Evolutionary conservation across 2,329 filamentous ascomycete genomes (phyloP).

Genomic region (Aspergillus neotritici): DNA sequence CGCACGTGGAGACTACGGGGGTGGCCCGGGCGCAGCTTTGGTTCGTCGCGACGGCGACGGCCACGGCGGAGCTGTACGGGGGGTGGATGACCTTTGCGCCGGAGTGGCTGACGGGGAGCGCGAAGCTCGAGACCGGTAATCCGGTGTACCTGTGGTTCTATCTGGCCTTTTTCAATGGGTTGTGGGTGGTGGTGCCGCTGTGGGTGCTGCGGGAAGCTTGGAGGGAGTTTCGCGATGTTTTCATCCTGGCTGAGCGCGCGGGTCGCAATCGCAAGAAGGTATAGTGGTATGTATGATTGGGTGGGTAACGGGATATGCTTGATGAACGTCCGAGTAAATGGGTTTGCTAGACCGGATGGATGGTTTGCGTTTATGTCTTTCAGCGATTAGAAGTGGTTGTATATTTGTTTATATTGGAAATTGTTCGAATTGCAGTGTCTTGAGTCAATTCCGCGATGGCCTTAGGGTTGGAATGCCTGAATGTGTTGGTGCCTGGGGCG

Average conservation of each 20-base stretch:
- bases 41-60: slow-evolving; percentile 55
- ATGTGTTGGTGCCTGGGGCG: too few species aligned
- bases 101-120: slow-evolving; percentile 57
- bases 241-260: slow-evolving; percentile 26
- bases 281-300: slow-evolving; percentile 5
- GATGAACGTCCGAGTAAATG: background rate
- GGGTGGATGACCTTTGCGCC: slow-evolving; percentile 61
- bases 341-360: background rate
- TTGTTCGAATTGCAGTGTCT: background rate
- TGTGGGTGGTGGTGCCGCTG: slow-evolving; percentile 57
- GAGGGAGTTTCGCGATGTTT: slow-evolving; percentile 37
- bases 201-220: slow-evolving; percentile 54
- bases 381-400: too few species aligned
- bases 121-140: slow-evolving; percentile 54
- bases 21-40: slow-evolving; percentile 38
- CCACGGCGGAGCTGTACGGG: slow-evolving; percentile 60
- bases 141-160: slow-evolving; percentile 61
- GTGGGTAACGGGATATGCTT: too few species aligned
- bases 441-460: too few species aligned
- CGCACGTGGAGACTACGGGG: slow-evolving; percentile 17
- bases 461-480: too few species aligned
- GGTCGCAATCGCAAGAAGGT: slow-evolving; percentile 15
- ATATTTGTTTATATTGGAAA: background rate
- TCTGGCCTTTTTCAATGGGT: slow-evolving; percentile 58
- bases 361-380: too few species aligned